A percentile compares a stretch with the other conserved stretches of the same genome.
Evolutionary conservation across 345 rosid genomes (phyloP).

Genomic region (Kernera saxatilis): DNA sequence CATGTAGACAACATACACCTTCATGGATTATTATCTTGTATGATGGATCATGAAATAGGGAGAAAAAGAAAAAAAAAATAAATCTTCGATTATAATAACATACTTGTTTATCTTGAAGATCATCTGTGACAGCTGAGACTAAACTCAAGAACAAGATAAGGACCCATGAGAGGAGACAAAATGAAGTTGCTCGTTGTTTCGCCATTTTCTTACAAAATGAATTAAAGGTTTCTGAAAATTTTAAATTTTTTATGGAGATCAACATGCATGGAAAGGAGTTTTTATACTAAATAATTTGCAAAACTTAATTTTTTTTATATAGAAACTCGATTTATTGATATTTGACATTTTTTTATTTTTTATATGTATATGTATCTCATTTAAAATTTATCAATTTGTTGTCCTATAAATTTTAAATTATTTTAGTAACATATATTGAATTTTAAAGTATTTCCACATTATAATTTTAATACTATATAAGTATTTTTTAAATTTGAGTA

Average conservation of each 20-base stretch:
- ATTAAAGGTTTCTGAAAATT: background rate
- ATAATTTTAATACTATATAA: no score
- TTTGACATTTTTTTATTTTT: background rate
- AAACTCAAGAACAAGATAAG: background rate
- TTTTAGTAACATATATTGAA: no score
- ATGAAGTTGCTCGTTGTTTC: background rate
- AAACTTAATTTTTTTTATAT: background rate
- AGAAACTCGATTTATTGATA: background rate
- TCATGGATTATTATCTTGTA: background rate
- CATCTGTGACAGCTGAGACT: background rate
- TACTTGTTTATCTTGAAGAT: slow-evolving; percentile 4
- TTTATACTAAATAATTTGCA: no score
- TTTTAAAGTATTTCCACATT: background rate
- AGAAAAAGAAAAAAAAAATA: background rate
- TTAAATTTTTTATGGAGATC: background rate
- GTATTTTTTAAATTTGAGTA: background rate
- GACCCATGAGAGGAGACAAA: background rate
- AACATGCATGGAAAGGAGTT: no score
- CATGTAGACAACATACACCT: slow-evolving; percentile 40
- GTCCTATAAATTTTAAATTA: no score
- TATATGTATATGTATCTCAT: background rate
- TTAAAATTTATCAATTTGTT: no score
- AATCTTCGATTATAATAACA: background rate
- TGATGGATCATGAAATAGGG: background rate
- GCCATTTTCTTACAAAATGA: background rate